Percentiles rank a stretch among this genome's conserved stretches.
Conservation (phyloP, 257 asterid species). For the Galeopsis tetrahit region DNA sequence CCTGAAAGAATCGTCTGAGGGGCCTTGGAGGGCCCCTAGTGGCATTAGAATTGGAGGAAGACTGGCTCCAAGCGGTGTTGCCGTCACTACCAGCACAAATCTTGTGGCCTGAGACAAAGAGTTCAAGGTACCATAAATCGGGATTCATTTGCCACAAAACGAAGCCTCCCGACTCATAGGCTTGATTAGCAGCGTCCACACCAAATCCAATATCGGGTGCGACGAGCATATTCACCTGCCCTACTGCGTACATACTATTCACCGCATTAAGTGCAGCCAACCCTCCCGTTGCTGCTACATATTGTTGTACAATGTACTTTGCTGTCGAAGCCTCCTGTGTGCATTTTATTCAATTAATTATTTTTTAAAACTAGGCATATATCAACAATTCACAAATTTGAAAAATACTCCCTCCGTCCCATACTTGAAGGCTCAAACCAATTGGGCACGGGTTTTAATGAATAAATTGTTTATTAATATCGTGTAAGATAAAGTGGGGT, state of each 20-base stretch:
- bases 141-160: constrained; percentile 97
- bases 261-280: constrained; percentile 57
- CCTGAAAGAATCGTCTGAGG: constrained; percentile 91
- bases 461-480: too few relatives aligned
- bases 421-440: too few relatives aligned
- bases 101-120: constrained; percentile 72
- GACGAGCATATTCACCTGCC: constrained; percentile 77
- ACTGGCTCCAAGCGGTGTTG: constrained; percentile 77
- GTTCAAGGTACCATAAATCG: constrained; percentile 87
- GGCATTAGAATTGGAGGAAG: constrained; percentile 58
- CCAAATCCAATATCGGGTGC: constrained; percentile 46
- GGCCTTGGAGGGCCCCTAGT: constrained; percentile 90
- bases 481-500: too few relatives aligned
- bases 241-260: constrained; percentile 88
- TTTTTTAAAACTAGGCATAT: too few relatives aligned
- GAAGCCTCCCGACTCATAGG: constrained; percentile 76
- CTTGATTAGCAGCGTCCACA: constrained; percentile 27
- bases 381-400: too few relatives aligned
- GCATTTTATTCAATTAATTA: background rate
- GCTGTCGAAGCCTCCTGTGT: constrained; percentile 78
- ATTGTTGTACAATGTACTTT: constrained; percentile 90
- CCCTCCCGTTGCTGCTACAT: constrained; percentile 93
- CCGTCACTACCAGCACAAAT: constrained; percentile 92
- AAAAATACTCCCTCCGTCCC: too few relatives aligned
- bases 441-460: too few relatives aligned